phyloP scores from a whole-genome alignment of 768 basidiomycete species.

The Lentinus tigrinus region DNA sequence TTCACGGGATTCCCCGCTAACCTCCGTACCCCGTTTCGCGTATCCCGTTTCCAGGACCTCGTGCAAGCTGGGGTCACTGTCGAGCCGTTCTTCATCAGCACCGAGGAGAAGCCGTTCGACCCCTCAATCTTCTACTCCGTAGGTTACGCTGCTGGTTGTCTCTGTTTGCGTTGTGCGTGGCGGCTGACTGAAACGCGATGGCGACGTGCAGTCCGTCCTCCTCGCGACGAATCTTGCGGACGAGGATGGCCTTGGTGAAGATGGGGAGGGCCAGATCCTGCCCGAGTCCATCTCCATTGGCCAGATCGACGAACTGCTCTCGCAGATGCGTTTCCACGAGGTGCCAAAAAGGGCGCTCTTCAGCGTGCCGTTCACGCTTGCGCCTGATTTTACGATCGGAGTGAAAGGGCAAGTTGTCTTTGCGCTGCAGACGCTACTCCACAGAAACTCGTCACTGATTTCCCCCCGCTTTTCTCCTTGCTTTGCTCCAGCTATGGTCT shows the following conservation, averaged over 20 bases:
- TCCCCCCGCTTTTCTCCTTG: too few species aligned
- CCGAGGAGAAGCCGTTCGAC: constrained; percentile 65
- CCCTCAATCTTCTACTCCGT: constrained; percentile 79
- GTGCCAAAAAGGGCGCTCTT: constrained; percentile 82
- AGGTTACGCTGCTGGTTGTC: constrained; percentile 18
- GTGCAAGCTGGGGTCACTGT: constrained; percentile 74
- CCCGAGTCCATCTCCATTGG: constrained; percentile 73
- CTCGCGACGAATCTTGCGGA: constrained; percentile 48
- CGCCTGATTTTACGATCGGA: constrained; percentile 70
- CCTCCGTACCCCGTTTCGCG: too few species aligned
- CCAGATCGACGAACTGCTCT: constrained; percentile 73
- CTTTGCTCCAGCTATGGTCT: constrained; percentile 86
- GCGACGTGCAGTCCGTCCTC: constrained; percentile 53
- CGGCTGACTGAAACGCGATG: background rate
- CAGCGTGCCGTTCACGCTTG: constrained; percentile 78
- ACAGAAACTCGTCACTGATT: too few species aligned
- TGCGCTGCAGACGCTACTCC: too few species aligned
- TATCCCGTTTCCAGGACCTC: constrained; percentile 65
- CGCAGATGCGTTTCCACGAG: constrained; percentile 81
- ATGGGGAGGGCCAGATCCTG: constrained; percentile 38
- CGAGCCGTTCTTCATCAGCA: constrained; percentile 88
- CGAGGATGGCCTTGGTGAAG: constrained; percentile 46
- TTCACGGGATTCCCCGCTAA: background rate
- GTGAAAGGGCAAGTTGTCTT: constrained; percentile 65
- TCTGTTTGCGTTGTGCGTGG: background rate